phyloP scores from a whole-genome alignment of 495 filamentous ascomycete genomes.

The Haplographium delicatum region DNA sequence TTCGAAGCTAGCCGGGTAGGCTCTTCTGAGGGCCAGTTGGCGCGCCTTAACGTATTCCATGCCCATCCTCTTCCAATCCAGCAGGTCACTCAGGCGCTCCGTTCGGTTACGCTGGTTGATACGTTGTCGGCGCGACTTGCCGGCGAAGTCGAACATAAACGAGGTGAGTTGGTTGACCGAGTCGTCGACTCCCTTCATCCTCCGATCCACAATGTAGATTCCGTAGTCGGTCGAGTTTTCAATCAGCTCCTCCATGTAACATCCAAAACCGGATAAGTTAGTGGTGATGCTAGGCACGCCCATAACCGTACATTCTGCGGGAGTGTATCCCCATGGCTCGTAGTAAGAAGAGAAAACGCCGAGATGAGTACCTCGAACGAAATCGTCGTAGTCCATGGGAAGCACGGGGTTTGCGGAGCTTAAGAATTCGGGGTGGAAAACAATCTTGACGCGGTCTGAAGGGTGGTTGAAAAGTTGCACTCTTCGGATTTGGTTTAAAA shows the following conservation, averaged over 20 bases:
- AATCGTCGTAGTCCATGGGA: constrained; percentile 96
- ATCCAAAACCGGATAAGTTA: constrained; percentile 95
- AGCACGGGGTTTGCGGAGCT: constrained; percentile 93
- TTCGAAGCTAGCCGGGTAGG: constrained; percentile 81
- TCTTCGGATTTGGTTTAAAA: constrained; percentile 91
- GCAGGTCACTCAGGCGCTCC: constrained; percentile 85
- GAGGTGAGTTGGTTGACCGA: constrained; percentile 90
- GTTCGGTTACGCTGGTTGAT: constrained; percentile 99
- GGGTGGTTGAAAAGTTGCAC: constrained; percentile 97
- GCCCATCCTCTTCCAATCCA: constrained; percentile 99
- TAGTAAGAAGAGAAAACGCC: constrained; percentile 98
- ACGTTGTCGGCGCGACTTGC: constrained; percentile 88
- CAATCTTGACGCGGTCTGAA: constrained; percentile 89
- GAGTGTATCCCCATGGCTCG: constrained; percentile 98
- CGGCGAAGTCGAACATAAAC: constrained; percentile 93
- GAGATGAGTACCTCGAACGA: constrained; percentile 92
- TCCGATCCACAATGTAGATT: constrained; percentile 97
- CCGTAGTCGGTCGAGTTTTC: constrained; percentile 97
- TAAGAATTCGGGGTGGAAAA: constrained; percentile 98
- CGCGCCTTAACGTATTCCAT: constrained; percentile 98
- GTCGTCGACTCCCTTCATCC: constrained; percentile 93
- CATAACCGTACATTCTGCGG: constrained; percentile 98
- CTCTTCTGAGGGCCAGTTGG: constrained; percentile 84
- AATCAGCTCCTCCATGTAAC: constrained; percentile 99
- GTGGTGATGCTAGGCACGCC: constrained; percentile 98